Conservation (phyloP, 176 grass and related monocot genomes). For the Lolium multiflorum region DNA sequence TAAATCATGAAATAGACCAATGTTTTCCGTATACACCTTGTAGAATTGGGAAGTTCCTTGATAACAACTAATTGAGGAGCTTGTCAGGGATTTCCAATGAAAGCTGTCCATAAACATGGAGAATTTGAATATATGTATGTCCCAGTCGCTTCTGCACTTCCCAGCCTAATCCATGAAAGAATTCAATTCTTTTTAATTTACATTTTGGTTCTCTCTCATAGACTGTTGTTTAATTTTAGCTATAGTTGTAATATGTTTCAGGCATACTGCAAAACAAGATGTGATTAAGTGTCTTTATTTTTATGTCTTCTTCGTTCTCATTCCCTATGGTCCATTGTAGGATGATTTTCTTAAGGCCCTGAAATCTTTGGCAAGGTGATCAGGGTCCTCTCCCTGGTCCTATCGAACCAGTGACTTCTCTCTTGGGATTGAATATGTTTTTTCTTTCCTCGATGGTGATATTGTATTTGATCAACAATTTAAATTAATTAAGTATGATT, state of each 20-base stretch:
- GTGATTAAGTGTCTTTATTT: not conserved
- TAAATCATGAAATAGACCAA: not conserved
- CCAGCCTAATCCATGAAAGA: not conserved
- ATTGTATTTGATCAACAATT: too few species aligned
- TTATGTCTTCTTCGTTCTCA: not conserved
- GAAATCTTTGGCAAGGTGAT: not conserved
- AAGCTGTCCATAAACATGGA: not conserved
- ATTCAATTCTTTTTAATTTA: not conserved
- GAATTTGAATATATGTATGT: not conserved
- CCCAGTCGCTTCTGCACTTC: not conserved
- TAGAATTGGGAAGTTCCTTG: not conserved
- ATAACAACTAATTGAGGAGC: not conserved
- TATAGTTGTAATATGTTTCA: not conserved
- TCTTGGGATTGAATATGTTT: not conserved
- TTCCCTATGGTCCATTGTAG: not conserved
- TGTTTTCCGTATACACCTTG: conserved; percentile 13
- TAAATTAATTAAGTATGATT: too few species aligned
- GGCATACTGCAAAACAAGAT: too few species aligned
- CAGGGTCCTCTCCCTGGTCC: not conserved
- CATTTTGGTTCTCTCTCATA: not conserved
- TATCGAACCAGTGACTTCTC: conserved; percentile 7
- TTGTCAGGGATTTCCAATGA: not conserved
- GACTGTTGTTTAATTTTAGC: not conserved
- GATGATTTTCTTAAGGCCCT: not conserved
- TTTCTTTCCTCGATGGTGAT: too few species aligned